A percentile compares a stretch with the other conserved stretches of the same genome.
Evolutionary conservation across 495 filamentous ascomycete species (phyloP).

Genomic region (Aspergillus panamensis): DNA sequence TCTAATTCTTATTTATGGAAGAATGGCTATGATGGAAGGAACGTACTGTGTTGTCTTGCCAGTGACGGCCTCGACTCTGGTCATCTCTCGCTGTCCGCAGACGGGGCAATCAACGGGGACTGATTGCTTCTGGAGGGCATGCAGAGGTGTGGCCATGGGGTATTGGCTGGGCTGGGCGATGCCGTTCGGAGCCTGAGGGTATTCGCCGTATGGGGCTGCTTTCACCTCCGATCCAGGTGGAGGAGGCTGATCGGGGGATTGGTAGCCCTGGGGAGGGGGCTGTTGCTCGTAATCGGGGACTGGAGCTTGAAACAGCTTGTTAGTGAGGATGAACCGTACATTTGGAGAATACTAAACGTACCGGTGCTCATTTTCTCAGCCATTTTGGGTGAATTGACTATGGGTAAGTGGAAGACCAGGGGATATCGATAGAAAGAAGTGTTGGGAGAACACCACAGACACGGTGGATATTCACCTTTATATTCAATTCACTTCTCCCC

Average conservation of each 20-base stretch:
- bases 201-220: background rate
- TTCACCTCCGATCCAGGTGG: background rate
- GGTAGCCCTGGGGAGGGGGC: background rate
- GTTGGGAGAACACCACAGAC: no score
- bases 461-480: no score
- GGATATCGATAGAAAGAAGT: no score
- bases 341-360: background rate
- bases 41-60: constrained; percentile 53
- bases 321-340: background rate
- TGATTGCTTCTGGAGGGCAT: constrained; percentile 32
- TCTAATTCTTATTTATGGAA: background rate
- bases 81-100: constrained; percentile 48
- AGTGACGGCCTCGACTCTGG: constrained; percentile 33
- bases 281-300: constrained; percentile 13
- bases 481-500: no score
- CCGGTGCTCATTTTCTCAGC: background rate
- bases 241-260: background rate
- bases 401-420: background rate
- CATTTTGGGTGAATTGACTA: background rate
- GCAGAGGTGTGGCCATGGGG: constrained; percentile 29
- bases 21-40: background rate
- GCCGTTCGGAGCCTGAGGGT: background rate
- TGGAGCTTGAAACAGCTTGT: constrained; percentile 8
- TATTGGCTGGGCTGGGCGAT: constrained; percentile 27
- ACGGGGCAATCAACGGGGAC: constrained; percentile 49